Base-by-base conservation (phyloP, 1,284 basidiomycete species). In the Boletus mariae region DNA sequence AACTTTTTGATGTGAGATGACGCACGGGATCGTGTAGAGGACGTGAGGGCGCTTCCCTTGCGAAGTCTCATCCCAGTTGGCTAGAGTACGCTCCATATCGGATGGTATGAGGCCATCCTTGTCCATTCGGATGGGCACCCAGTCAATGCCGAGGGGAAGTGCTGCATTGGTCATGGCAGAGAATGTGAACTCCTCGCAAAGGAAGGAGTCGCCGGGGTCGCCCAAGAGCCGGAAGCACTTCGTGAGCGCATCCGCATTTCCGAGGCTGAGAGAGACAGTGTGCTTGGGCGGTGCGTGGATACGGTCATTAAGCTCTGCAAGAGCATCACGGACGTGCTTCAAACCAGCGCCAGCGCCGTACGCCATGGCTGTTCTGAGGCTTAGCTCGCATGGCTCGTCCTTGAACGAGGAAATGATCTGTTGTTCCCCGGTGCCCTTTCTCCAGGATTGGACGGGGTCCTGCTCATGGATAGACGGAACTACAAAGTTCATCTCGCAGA, bases 41-140 rank as follows among this genome's bases (percentile, higher is more conserved):
- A 68, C 66, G 31, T 71, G 66, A 10, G 66, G 66, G 0, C 69
- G 67, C 50, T 67, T 71, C 29, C 69, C 66, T 47, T 63, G 69
- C 4, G 59, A 58, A 34, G 65, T 63, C 43, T 75, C 73, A 52
- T 83, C 73, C 82, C 82, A 84, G 17, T 67, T 70, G 4, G 62
- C 66, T 1, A 84, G 67, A 1, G 79, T 59, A 3, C 71, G 62
- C n/a, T 82, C 79, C 54, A 84, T 68, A 49, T 77, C 75, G 8
- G 73, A 71, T 0, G 79, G 76, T 4, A 77, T 63, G 51, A 84
- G 70, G 6, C 82, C 83, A 51, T 75, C 68, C 15, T 72, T 74
- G 61, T 84, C 83, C 72, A 83, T 82, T 54, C 75, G 71, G 28
- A 84, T 69, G 2, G 79, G 73, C 8, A 79, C 69, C 52, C 73